These are phyloP conservation scores for Eucalyptus leucophloia DNA, from an alignment of 345 rosid genomes.

Conservation along the genomic window DNA sequence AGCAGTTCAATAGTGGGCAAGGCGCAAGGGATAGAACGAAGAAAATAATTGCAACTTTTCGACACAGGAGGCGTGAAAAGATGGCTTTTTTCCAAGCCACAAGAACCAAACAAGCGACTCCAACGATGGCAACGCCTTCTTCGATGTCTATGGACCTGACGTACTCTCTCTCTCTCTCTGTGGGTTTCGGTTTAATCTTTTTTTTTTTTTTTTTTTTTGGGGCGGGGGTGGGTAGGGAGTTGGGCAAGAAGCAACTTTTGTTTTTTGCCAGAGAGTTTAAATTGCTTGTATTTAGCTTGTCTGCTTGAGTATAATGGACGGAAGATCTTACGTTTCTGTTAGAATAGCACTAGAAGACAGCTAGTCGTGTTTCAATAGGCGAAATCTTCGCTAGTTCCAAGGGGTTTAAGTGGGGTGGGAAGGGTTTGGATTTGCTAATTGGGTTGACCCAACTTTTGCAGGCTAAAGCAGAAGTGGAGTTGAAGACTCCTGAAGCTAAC, in stretches of 20 bases:
- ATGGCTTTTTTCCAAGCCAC: slow-evolving; percentile 28
- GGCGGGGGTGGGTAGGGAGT: neutral
- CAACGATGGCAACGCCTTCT: slow-evolving; percentile 7
- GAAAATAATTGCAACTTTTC: neutral
- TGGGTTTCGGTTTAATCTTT: neutral
- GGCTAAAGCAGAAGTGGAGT: slow-evolving; percentile 77
- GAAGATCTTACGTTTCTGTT: neutral
- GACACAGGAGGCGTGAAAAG: neutral
- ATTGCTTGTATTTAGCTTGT: neutral
- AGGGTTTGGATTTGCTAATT: neutral
- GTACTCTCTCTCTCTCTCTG: slow-evolving; percentile 4
- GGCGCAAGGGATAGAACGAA: neutral
- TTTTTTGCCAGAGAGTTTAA: neutral
- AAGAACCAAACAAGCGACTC: slow-evolving; percentile 2
- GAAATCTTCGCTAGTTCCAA: neutral
- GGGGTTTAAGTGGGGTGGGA: neutral
- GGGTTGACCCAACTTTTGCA: slow-evolving; percentile 6
- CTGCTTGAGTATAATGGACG: neutral
- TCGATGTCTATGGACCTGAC: slow-evolving; percentile 71
- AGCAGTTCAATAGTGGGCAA: neutral
- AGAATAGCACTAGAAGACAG: neutral
- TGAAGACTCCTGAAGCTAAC: slow-evolving; percentile 46
- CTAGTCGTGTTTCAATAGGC: neutral
- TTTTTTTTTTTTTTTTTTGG: neutral
- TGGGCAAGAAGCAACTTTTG: neutral